Conservation (phyloP, 164 flowering plant genomes). For the Protea cynaroides region DNA sequence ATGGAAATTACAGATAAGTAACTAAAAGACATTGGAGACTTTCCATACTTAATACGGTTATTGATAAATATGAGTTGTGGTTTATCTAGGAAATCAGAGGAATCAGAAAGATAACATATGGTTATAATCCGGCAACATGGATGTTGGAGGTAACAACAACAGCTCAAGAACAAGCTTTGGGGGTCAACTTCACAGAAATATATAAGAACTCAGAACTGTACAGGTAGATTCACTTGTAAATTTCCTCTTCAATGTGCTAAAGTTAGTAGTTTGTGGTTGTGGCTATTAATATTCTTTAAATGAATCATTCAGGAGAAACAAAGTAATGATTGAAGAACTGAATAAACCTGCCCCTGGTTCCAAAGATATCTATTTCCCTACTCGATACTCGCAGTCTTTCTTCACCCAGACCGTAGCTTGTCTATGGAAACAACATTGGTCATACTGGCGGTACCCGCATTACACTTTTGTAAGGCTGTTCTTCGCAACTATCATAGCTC, state of each 20-base stretch:
- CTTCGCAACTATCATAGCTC: slow-evolving; percentile 22
- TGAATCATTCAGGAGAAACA: slow-evolving; percentile 27
- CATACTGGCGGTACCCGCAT: slow-evolving; percentile 37
- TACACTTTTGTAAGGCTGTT: slow-evolving; percentile 30
- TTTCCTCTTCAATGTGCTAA: not conserved
- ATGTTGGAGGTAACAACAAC: slow-evolving; percentile 34
- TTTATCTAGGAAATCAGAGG: slow-evolving; percentile 23
- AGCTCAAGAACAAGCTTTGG: slow-evolving; percentile 28
- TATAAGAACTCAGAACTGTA: slow-evolving; percentile 29
- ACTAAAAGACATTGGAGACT: not conserved
- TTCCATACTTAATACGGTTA: not conserved
- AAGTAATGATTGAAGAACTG: slow-evolving; percentile 27
- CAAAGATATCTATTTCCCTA: slow-evolving; percentile 26
- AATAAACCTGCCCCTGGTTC: slow-evolving; percentile 28
- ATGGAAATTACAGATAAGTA: not conserved
- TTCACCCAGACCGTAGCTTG: slow-evolving; percentile 31
- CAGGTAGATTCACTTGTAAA: slow-evolving; percentile 9
- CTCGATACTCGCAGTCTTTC: slow-evolving; percentile 25
- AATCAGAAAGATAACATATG: slow-evolving; percentile 28
- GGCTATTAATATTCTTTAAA: too few species aligned
- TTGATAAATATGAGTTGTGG: not conserved
- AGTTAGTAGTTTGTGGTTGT: too few species aligned
- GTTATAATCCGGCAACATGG: slow-evolving; percentile 46
- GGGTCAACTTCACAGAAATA: slow-evolving; percentile 24
- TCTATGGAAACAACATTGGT: slow-evolving; percentile 36